A percentile compares a stretch with the other conserved stretches of the same genome.
phyloP scores from a whole-genome alignment of 2,329 filamentous ascomycete species.

The Trichoderma cornu-damae region DNA sequence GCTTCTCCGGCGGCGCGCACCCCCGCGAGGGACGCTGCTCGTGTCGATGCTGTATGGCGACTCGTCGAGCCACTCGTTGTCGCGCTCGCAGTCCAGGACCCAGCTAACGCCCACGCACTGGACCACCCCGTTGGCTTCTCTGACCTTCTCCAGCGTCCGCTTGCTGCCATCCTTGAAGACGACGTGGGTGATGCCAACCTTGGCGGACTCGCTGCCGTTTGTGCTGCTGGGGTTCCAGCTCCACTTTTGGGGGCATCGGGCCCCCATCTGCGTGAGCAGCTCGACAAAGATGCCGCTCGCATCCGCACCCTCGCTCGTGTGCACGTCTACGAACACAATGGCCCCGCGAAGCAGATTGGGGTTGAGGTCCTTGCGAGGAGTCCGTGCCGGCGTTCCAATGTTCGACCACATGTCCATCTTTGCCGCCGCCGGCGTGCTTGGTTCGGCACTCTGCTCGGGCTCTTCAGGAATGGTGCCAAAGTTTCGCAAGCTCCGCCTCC shows the following conservation, averaged over 20 bases:
- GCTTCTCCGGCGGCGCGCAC: constrained; percentile 67
- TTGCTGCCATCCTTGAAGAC: constrained; percentile 84
- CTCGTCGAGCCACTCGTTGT: constrained; percentile 73
- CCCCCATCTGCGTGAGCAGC: constrained; percentile 74
- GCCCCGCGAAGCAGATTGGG: constrained; percentile 59
- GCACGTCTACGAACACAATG: constrained; percentile 77
- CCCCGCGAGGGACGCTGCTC: constrained; percentile 61
- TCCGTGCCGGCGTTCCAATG: constrained; percentile 51
- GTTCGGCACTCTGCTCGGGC: constrained; percentile 25
- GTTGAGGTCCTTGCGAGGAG: constrained; percentile 51
- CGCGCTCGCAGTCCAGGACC: constrained; percentile 78
- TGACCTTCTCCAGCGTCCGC: constrained; percentile 75
- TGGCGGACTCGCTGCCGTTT: constrained; percentile 37
- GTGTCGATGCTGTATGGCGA: constrained; percentile 64
- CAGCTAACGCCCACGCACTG: constrained; percentile 83
- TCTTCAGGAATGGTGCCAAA: constrained; percentile 5
- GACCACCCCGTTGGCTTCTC: constrained; percentile 65
- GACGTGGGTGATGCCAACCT: constrained; percentile 78
- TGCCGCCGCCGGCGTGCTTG: constrained; percentile 39
- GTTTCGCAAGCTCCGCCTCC: constrained; percentile 24
- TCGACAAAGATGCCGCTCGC: constrained; percentile 77
- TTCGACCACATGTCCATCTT: constrained; percentile 51
- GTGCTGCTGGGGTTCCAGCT: constrained; percentile 57
- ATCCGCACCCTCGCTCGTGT: constrained; percentile 75
- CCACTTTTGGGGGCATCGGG: constrained; percentile 72